Evolutionary conservation across 148 eudicot species (phyloP).

Genomic region (Amaranthus palmeri): DNA sequence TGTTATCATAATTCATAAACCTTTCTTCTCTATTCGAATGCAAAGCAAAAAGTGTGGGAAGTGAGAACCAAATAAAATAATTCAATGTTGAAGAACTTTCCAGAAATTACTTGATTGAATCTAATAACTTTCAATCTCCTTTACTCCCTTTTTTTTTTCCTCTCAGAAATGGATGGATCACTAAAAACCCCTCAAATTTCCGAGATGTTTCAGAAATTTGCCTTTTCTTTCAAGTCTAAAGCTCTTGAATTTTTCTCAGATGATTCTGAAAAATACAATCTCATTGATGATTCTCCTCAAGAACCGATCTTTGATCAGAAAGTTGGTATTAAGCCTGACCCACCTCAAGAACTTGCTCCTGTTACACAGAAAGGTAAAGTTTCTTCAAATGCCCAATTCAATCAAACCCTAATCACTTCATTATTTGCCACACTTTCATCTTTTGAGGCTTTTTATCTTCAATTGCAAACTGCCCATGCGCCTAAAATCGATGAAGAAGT

Average conservation of each 20-base stretch:
- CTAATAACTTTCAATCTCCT: slow-evolving; percentile 1
- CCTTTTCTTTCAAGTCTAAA: slow-evolving; percentile 79
- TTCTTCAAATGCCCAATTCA: slow-evolving; percentile 32
- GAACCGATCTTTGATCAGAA: slow-evolving; percentile 48
- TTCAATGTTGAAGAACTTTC: slow-evolving; percentile 12
- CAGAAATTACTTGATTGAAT: slow-evolving; percentile 4
- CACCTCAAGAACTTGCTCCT: slow-evolving; percentile 13
- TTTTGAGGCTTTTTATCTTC: slow-evolving; percentile 80
- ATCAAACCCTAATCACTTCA: slow-evolving; percentile 52
- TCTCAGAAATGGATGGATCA: slow-evolving; percentile 43
- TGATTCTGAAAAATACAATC: slow-evolving; percentile 38
- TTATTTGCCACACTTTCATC: slow-evolving; percentile 73
- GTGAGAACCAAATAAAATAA: neutral
- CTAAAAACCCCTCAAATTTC: slow-evolving; percentile 71
- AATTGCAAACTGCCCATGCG: slow-evolving; percentile 80
- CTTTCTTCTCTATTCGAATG: slow-evolving; percentile 19
- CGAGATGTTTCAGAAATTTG: slow-evolving; percentile 82
- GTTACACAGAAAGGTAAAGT: slow-evolving; percentile 28
- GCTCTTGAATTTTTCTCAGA: slow-evolving; percentile 79
- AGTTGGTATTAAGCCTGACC: slow-evolving; percentile 56
- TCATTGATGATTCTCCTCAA: slow-evolving; percentile 49
- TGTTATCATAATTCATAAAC: neutral
- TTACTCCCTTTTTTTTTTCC: neutral
- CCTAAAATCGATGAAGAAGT: slow-evolving; percentile 52
- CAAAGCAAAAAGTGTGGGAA: neutral